Conservation (phyloP, 768 basidiomycete species). For the Termitomyces sp. region DNA sequence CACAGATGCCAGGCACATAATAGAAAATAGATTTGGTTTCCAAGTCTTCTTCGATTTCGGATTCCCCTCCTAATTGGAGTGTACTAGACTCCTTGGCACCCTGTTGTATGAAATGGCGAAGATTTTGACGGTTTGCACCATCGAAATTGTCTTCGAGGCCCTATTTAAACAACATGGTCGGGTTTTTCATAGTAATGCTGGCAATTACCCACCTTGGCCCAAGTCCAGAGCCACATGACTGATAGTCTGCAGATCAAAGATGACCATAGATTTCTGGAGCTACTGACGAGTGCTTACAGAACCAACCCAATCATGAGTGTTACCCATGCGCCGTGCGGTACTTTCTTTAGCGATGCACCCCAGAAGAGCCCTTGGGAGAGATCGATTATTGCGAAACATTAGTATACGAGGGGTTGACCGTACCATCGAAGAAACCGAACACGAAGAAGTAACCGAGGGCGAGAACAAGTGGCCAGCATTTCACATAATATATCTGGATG, state of each 20-base stretch:
- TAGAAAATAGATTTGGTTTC: slow-evolving; percentile 6
- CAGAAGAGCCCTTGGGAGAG: slow-evolving; percentile 45
- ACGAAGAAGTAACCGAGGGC: slow-evolving; percentile 43
- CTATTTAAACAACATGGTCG: not conserved
- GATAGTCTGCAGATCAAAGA: slow-evolving; percentile 23
- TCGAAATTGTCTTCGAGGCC: slow-evolving; percentile 62
- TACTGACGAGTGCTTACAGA: slow-evolving; percentile 30
- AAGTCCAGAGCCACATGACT: slow-evolving; percentile 63
- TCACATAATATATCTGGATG: slow-evolving; percentile 56
- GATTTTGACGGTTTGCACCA: slow-evolving; percentile 46
- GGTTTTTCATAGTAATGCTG: not conserved
- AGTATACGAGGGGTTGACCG: not conserved
- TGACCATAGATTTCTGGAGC: not conserved
- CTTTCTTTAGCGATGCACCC: slow-evolving; percentile 59
- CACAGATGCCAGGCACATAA: slow-evolving; percentile 17
- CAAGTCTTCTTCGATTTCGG: not conserved
- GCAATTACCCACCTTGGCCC: slow-evolving; percentile 44
- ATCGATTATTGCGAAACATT: not conserved
- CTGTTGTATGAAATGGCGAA: slow-evolving; percentile 48
- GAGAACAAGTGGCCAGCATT: slow-evolving; percentile 40
- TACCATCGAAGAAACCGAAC: slow-evolving; percentile 66
- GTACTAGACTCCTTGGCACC: slow-evolving; percentile 16
- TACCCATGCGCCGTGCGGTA: slow-evolving; percentile 67
- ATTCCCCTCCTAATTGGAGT: not conserved
- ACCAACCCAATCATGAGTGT: slow-evolving; percentile 54